A percentile compares a stretch with the other conserved stretches of the same genome.
phyloP scores from a whole-genome alignment of 2,329 filamentous ascomycete species.

The Aspergillus clavatus region DNA sequence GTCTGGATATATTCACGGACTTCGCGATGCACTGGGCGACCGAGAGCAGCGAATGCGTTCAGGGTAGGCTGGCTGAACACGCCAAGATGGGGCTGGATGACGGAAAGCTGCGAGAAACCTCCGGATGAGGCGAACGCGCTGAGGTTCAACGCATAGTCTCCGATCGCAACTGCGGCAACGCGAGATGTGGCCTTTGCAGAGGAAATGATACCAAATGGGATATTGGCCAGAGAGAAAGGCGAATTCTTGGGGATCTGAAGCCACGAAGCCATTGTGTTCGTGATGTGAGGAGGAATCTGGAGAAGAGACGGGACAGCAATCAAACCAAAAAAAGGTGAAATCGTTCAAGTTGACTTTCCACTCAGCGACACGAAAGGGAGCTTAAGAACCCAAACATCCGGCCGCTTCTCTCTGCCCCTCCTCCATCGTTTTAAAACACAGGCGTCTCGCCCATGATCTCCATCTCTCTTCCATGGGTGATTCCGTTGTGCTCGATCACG shows the following conservation, averaged over 20 bases:
- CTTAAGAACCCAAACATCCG: slow-evolving; percentile 3
- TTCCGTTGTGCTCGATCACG: not conserved
- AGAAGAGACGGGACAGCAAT: not conserved
- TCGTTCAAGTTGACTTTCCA: not conserved
- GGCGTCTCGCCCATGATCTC: no score
- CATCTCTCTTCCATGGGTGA: not conserved
- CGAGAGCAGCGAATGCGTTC: slow-evolving; percentile 70
- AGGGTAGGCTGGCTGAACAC: slow-evolving; percentile 63
- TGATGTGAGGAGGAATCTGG: slow-evolving; percentile 1
- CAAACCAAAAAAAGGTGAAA: slow-evolving; percentile 1
- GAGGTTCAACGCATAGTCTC: slow-evolving; percentile 66
- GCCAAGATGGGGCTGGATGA: slow-evolving; percentile 52
- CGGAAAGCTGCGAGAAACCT: slow-evolving; percentile 57
- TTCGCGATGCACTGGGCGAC: slow-evolving; percentile 61
- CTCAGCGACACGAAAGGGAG: not conserved
- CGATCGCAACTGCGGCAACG: slow-evolving; percentile 67
- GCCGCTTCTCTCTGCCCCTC: not conserved
- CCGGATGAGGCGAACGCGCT: slow-evolving; percentile 54
- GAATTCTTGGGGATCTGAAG: slow-evolving; percentile 55
- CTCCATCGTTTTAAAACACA: no score
- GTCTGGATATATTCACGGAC: slow-evolving; percentile 66
- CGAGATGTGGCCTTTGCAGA: slow-evolving; percentile 53
- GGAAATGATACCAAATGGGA: slow-evolving; percentile 78
- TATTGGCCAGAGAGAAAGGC: slow-evolving; percentile 72
- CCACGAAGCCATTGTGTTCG: slow-evolving; percentile 50